phyloP scores from a whole-genome alignment of 345 rosid species.

The Carallia brachiata region DNA sequence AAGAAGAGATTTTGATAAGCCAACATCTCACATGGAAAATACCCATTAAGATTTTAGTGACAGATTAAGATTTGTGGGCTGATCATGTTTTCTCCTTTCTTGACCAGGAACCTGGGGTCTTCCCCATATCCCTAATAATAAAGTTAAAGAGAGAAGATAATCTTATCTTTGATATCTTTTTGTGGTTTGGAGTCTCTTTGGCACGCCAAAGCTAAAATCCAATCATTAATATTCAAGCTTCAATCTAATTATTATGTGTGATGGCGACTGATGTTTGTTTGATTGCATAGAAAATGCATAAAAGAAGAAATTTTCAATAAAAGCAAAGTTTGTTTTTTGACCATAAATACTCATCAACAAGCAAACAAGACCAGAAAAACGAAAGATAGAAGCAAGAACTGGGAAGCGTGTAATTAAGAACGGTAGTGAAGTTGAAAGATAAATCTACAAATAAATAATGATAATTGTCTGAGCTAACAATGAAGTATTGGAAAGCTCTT shows the following conservation, averaged over 20 bases:
- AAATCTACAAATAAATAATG: not conserved
- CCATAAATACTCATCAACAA: slow-evolving; percentile 10
- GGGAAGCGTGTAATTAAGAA: not conserved
- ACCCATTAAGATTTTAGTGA: slow-evolving; percentile 23
- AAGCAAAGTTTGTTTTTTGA: slow-evolving; percentile 28
- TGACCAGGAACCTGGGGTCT: slow-evolving; percentile 6
- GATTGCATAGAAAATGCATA: slow-evolving; percentile 24
- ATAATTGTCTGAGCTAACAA: slow-evolving; percentile 12
- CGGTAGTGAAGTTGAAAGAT: too few relatives aligned
- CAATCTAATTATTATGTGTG: slow-evolving; percentile 1
- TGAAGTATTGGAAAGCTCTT: not conserved
- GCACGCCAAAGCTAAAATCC: slow-evolving; percentile 31
- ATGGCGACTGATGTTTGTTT: slow-evolving; percentile 23
- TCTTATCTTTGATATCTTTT: not conserved
- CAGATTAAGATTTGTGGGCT: slow-evolving; percentile 24
- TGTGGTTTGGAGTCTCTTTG: slow-evolving; percentile 16
- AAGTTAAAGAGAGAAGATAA: not conserved
- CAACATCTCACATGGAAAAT: slow-evolving; percentile 6
- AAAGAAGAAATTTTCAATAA: not conserved
- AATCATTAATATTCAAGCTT: slow-evolving; percentile 26
- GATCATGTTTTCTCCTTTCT: slow-evolving; percentile 4
- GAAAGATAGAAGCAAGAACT: not conserved
- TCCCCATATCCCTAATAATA: slow-evolving; percentile 8
- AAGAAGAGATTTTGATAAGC: not conserved
- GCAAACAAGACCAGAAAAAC: slow-evolving; percentile 4